Evolutionary conservation across 2,329 filamentous ascomycete genomes (phyloP).

Genomic region (Septoria linicola): DNA sequence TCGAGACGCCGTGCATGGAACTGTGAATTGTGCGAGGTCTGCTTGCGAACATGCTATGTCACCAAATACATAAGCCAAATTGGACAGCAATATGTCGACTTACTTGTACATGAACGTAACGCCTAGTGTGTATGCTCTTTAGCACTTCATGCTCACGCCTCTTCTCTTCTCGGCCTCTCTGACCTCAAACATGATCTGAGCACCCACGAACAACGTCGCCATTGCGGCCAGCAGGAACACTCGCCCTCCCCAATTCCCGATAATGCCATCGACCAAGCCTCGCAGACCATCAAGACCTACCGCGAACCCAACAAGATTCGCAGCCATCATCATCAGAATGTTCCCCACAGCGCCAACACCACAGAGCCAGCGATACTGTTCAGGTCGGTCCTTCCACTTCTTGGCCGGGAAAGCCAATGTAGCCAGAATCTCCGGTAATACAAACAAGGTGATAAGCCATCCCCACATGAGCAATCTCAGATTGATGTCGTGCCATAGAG

Average conservation of each 20-base stretch:
- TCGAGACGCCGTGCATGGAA: no score
- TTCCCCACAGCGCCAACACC: conserved; percentile 79
- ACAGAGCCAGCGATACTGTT: conserved; percentile 74
- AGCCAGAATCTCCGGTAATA: conserved; percentile 80
- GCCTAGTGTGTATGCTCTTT: neutral
- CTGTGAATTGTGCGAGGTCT: no score
- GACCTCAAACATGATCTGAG: conserved; percentile 96
- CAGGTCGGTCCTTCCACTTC: conserved; percentile 68
- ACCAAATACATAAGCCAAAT: no score
- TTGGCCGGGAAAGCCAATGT: conserved; percentile 68
- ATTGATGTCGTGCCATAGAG: conserved; percentile 96
- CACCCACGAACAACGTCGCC: conserved; percentile 74
- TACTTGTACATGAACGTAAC: neutral
- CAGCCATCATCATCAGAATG: conserved; percentile 90
- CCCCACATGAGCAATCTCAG: conserved; percentile 90
- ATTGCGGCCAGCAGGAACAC: conserved; percentile 72
- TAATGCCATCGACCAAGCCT: conserved; percentile 71
- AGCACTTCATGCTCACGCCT: conserved; percentile 83
- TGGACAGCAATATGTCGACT: neutral
- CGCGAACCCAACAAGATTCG: conserved; percentile 93
- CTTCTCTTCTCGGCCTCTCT: conserved; percentile 78
- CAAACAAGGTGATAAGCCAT: conserved; percentile 92
- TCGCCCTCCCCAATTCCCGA: conserved; percentile 72
- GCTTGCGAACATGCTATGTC: no score
- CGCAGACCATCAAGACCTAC: conserved; percentile 84